These are phyloP conservation scores for Prunus davidiana DNA, from an alignment of 306 rosid genomes.

Conservation along the genomic window DNA sequence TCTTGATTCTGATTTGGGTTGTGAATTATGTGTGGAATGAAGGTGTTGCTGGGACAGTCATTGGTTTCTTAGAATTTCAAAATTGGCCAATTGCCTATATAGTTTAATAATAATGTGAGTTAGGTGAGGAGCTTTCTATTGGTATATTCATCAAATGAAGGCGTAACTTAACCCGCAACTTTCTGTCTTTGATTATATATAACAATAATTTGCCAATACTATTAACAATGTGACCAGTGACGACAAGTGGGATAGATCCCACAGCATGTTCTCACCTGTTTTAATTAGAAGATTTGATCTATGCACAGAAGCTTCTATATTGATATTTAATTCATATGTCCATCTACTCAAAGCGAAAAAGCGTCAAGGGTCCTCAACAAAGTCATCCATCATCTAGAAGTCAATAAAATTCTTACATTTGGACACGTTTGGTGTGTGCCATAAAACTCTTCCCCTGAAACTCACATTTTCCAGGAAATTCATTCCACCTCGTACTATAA, in stretches of 20 bases:
- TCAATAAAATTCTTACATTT: slow-evolving; percentile 4
- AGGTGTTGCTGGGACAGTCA: too few species aligned
- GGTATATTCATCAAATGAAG: too few species aligned
- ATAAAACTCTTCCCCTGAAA: neutral
- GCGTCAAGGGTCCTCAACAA: neutral
- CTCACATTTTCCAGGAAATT: slow-evolving; percentile 13
- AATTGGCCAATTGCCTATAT: too few species aligned
- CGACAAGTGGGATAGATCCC: neutral
- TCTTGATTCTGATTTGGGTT: neutral
- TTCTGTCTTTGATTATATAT: too few species aligned
- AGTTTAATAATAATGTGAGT: too few species aligned
- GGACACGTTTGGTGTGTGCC: slow-evolving; percentile 11
- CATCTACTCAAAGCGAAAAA: neutral
- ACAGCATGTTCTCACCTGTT: neutral
- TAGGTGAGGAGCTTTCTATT: too few species aligned
- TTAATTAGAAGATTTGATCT: too few species aligned
- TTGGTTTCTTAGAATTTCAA: too few species aligned
- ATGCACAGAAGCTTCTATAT: neutral
- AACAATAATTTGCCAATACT: neutral
- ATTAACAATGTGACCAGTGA: neutral
- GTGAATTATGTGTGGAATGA: too few species aligned
- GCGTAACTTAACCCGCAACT: too few species aligned
- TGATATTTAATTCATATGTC: neutral
- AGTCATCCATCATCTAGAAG: slow-evolving; percentile 11
- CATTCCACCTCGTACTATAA: neutral